Base-by-base conservation (phyloP, 2,329 filamentous ascomycete species). In the Aspergillus phoenicis region DNA sequence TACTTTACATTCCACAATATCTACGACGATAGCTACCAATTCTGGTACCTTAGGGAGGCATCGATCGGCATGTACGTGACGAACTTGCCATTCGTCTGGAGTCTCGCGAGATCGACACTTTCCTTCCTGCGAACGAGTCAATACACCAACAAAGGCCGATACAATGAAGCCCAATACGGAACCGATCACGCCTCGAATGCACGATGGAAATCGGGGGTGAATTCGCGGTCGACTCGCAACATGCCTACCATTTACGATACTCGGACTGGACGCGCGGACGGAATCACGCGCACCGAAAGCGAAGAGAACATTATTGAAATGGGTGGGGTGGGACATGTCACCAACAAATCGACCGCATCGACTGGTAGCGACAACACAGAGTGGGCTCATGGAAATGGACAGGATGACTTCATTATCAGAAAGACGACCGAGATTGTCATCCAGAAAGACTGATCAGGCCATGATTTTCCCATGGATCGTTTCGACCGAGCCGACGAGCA, bases 31-130 rank as follows among this genome's bases (percentile, higher is more conserved):
- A 56, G 53, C 26, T 56, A 56, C 24, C 53, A 56, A 26, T 56
- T 56, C 28, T 56, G 53, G 53, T 56, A 56, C 53, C 53, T 56
- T 1, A 24, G 53, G 4, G 53, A 56, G 11, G 53, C 53, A 13
- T 56, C 53, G 26, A 56, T 56, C 53, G 53, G 53, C 26, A 56
- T 56, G 53, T 56, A 56, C 53, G 53, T 56, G 8, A 47, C 53
- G 26, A 56, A 56, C 39, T 28, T 56, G 20, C 53, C 53, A 4
- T 56, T 56, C 20, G 53, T 56, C 8, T 56, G 53, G 53, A 45
- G 39, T 24, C 53, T 56, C n/a, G 53, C 53, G 3, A 20, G 53
- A 33, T 56, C 53, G 17, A 56, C 53, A 4, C 36, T 56, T 3
- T 22, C 53, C 8, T 56, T 56, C 10, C 39, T 56, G n/a, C 41